Evolutionary conservation across 805 yeast species (phyloP), one percentile per base, ranked within the genome.

Genomic region (Yarrowia phangngaensis): DNA sequence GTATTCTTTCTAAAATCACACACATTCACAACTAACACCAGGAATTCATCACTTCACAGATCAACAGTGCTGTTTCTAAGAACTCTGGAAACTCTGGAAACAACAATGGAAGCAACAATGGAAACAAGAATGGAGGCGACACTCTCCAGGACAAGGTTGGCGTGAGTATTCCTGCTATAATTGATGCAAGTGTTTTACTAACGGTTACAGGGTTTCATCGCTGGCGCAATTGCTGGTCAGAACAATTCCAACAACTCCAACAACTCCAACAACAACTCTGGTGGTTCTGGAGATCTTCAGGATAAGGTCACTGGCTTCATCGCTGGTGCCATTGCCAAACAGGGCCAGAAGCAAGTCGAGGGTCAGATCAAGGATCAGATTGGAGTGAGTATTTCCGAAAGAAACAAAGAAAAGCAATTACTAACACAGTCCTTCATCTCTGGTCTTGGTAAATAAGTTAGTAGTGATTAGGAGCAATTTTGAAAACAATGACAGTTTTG

Each of bases 281-380:
- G 23, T 17, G 7, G 43, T 12, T 23, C 13, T 11, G 45, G 45
- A 22, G 32, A 23, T 23, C 45, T 38, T 16, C 45, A 38, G 19
- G 45, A 38, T 32, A 38, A 38, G 45, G 45, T 38, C 24, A 38
- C 45, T 13, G 45, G 45, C 23, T 38, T 38, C 32, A 38, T 38
- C 27, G 45, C 45, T 6, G 45, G 45, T 15, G 45, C 45, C n/a
- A 38, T 38, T 38, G 45, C 45, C 24, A 38, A 38, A 32, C 45
- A 38, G 45, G 45, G 45, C 45, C 32, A 38, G 45, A 38, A 38
- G 45, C 45, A 38, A 3, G 19, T 38, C 32, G 32, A 38, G 24
- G 27, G 19, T 32, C 45, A 38, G 45, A 19, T 38, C 29, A 38
- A 38, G 13, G 45, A 38, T 9, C 45, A 38, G 45, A 38, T 38